phyloP scores from a whole-genome alignment of 2,329 filamentous ascomycete genomes.

The Monosporascus sp. region DNA sequence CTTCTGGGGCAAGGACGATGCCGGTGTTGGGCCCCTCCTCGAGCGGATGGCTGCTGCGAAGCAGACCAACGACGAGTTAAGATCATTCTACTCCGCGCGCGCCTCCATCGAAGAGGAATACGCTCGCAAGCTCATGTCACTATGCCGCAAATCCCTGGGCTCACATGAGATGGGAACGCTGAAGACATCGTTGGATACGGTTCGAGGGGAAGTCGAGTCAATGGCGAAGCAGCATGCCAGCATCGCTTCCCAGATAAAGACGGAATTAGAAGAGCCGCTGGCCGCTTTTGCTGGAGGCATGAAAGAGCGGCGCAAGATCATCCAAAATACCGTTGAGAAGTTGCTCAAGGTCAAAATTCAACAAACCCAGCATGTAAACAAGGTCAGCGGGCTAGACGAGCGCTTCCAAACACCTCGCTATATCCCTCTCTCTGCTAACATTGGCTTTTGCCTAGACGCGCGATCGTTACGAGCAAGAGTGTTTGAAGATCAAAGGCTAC shows the following conservation, averaged over 20 bases:
- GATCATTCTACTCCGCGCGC: conserved; percentile 84
- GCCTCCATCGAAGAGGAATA: conserved; percentile 97
- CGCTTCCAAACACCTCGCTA: neutral
- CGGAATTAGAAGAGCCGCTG: conserved; percentile 88
- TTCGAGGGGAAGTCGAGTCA: conserved; percentile 83
- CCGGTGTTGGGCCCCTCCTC: conserved; percentile 83
- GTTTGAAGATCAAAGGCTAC: conserved; percentile 96
- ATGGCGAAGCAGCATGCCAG: conserved; percentile 92
- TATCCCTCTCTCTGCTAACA: conserved; percentile 7
- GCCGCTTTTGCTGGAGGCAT: conserved; percentile 88
- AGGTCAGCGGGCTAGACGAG: conserved; percentile 48
- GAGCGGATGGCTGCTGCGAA: conserved; percentile 95
- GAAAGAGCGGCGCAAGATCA: conserved; percentile 95
- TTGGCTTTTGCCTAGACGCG: conserved; percentile 53
- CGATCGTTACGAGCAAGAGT: conserved; percentile 96
- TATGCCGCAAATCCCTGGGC: conserved; percentile 84
- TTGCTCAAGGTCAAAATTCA: conserved; percentile 88
- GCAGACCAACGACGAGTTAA: conserved; percentile 89
- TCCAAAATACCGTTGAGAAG: conserved; percentile 91
- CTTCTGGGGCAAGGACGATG: conserved; percentile 99
- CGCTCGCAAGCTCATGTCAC: conserved; percentile 76
- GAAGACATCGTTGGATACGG: conserved; percentile 76
- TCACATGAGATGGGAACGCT: conserved; percentile 83
- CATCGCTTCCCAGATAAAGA: conserved; percentile 92
- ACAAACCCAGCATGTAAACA: conserved; percentile 87